Base-by-base conservation (phyloP, 441 rosid genomes). In the Corymbia calophylla region DNA sequence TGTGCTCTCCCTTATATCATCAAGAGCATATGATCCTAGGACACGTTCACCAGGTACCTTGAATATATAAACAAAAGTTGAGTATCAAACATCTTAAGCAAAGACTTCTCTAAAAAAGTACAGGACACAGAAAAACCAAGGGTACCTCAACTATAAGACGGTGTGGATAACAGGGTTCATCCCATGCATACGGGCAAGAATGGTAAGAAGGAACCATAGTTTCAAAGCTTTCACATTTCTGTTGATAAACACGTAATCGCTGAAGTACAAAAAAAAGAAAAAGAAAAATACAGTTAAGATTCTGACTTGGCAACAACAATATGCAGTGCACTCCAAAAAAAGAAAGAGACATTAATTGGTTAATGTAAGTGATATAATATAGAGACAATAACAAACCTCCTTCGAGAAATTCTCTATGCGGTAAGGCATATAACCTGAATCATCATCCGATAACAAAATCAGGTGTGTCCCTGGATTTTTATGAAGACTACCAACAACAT, bases 341-440 rank as follows among this genome's bases (percentile, higher is more conserved):
- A 85, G 86, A 48, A 81, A 58, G 82, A 47, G n/a, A 88, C 53
- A 87, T 21, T 87, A 68, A 55, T 39, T n/a, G 35, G 19, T 44
- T 53, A 55, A 27, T 80, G 77, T 47, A 80, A 25, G 88, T 87
- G 14, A 87, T 13, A 51, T 56, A 87, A 39, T 55, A 87, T 15
- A 14, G 51, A 56, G 31, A 62, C 86, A 51, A 91, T 77, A 91
- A 94, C 95, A n/a, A 91, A 98, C 99, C 99, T 98, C 99, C 93
- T 95, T 98, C 4, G 99, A 96, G 95, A 98, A 97, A 95, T 98
- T 98, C 93, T 97, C 99, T 86, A 98, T 95, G 94, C 99, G 96
- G 94, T 96, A 98, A 62, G 99, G 99, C 98, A 97, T 97, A 91
- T 95, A 98, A 35, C 98, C 98, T 87, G 97, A 95, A 92, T 97